These are phyloP conservation scores for Pisolithus thermaeus DNA, from an alignment of 1,284 basidiomycete species.

Conservation along the genomic window DNA sequence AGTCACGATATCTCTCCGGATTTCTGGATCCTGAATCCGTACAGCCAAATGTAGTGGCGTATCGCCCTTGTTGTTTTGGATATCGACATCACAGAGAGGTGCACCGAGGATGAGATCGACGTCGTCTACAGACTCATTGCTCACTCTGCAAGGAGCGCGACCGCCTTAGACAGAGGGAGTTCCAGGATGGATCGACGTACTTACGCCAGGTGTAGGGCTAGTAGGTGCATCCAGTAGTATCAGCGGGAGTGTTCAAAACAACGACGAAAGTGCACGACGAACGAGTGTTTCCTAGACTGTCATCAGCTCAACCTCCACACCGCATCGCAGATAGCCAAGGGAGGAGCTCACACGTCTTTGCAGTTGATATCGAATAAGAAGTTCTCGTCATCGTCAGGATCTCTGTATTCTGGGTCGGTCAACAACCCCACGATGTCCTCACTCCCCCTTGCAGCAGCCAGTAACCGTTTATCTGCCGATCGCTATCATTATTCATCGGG, in stretches of 20 bases:
- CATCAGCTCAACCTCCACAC: slow-evolving; percentile 1
- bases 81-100: slow-evolving; percentile 27
- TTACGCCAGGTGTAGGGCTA: slow-evolving; percentile 30
- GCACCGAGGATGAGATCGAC: slow-evolving; percentile 21
- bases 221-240: background rate
- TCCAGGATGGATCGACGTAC: slow-evolving; percentile 3
- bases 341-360: slow-evolving; percentile 20
- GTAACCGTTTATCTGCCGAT: slow-evolving; percentile 23
- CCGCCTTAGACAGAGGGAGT: background rate
- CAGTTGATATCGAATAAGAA: slow-evolving; percentile 26
- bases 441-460: slow-evolving; percentile 21
- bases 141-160: slow-evolving; percentile 11
- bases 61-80: slow-evolving; percentile 21
- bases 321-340: background rate
- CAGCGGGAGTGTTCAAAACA: slow-evolving; percentile 11
- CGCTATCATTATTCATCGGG: background rate
- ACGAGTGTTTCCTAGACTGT: slow-evolving; percentile 27
- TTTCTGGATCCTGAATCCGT: slow-evolving; percentile 9
- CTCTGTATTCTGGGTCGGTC: no score
- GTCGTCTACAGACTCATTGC: slow-evolving; percentile 14
- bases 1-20: slow-evolving; percentile 14
- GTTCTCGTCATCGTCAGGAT: slow-evolving; percentile 9
- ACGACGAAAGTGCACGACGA: slow-evolving; percentile 6
- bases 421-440: slow-evolving; percentile 22
- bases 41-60: slow-evolving; percentile 27